Conservation (phyloP, 805 yeast genomes). For the Candida qinlingensis region DNA sequence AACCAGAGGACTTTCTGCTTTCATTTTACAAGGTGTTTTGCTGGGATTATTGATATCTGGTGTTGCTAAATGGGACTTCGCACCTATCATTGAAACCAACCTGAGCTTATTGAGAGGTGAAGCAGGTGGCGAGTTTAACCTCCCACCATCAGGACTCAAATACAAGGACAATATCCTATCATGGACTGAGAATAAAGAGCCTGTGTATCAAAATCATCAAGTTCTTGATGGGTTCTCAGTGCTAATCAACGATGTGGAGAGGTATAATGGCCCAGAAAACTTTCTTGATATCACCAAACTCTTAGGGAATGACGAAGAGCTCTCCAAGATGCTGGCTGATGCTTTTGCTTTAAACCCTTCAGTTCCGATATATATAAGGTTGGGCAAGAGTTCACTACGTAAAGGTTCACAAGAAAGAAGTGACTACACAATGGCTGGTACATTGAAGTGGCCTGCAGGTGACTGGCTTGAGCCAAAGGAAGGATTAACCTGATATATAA, state of each 20-base stretch:
- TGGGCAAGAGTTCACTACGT: conserved; percentile 40
- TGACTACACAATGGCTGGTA: conserved; percentile 63
- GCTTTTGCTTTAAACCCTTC: conserved; percentile 24
- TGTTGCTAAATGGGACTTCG: conserved; percentile 87
- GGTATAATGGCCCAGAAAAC: conserved; percentile 50
- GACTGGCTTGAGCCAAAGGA: conserved; percentile 42
- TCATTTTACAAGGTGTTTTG: conserved; percentile 76
- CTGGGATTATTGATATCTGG: conserved; percentile 81
- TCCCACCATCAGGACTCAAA: conserved; percentile 44
- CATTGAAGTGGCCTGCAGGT: conserved; percentile 54
- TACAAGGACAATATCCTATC: conserved; percentile 20
- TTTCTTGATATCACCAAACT: conserved; percentile 38
- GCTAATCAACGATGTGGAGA: conserved; percentile 73
- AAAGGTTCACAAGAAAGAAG: conserved; percentile 33
- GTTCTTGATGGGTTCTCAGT: conserved; percentile 54
- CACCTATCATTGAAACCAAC: conserved; percentile 78
- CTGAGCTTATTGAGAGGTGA: conserved; percentile 64
- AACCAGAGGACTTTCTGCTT: conserved; percentile 63
- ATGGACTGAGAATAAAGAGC: conserved; percentile 23
- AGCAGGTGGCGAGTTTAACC: conserved; percentile 42
- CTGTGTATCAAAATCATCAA: conserved; percentile 13
- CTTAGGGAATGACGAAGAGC: conserved; percentile 24
- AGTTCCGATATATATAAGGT: conserved; percentile 45
- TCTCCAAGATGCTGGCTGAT: conserved; percentile 26
- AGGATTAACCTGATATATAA: conserved; percentile 28